These are phyloP conservation scores for Gynandropsis gynandra DNA, from an alignment of 345 rosid genomes.

Conservation along the genomic window DNA sequence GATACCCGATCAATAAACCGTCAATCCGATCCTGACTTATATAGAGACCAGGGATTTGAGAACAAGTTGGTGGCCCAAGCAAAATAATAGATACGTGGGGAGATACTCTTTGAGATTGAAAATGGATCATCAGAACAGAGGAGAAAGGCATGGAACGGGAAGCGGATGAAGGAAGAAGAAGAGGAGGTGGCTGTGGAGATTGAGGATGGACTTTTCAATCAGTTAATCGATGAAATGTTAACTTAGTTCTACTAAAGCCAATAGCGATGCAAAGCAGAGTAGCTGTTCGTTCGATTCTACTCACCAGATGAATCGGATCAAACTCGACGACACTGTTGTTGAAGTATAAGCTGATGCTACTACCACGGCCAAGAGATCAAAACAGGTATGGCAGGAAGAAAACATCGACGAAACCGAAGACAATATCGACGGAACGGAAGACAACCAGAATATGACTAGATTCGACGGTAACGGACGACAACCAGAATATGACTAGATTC, in stretches of 20 bases:
- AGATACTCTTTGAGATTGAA: constrained; percentile 20
- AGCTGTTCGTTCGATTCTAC: constrained; percentile 1
- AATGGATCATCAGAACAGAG: constrained; percentile 22
- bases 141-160: constrained; percentile 34
- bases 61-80: constrained; percentile 27
- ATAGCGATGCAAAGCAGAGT: constrained; percentile 1
- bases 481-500: too few species aligned
- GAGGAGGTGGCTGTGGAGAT: constrained; percentile 30
- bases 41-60: constrained; percentile 7
- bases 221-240: constrained; percentile 34
- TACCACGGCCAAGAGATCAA: too few species aligned
- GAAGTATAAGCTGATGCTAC: too few species aligned
- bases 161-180: constrained; percentile 31
- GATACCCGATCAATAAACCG: too few species aligned
- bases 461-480: too few species aligned
- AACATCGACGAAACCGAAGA: too few species aligned
- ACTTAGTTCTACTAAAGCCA: constrained; percentile 5
- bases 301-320: too few species aligned
- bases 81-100: constrained; percentile 40
- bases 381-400: too few species aligned
- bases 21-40: constrained; percentile 2
- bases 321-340: background rate
- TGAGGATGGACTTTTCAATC: constrained; percentile 24
- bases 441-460: too few species aligned
- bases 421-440: too few species aligned